Evolutionary conservation across 352 stramenopile genomes (phyloP).

Genomic region (Phytophthora melonis): DNA sequence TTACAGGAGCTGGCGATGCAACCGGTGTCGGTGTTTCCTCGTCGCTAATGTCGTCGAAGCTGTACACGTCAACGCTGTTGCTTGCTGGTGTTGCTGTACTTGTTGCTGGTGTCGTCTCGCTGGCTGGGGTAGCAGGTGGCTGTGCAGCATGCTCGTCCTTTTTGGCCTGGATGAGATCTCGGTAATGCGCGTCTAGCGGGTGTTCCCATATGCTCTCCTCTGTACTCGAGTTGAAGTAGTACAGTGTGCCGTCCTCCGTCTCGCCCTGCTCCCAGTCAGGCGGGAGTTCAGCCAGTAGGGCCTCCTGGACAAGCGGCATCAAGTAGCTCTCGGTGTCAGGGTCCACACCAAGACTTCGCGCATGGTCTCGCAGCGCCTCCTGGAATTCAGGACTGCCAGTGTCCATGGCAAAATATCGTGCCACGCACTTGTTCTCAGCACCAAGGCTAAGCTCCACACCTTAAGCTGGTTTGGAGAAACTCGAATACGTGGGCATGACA

Average conservation of each 20-base stretch:
- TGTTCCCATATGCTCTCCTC: constrained; percentile 78
- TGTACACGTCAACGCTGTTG: constrained; percentile 57
- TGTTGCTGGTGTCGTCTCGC: not conserved
- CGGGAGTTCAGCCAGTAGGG: constrained; percentile 60
- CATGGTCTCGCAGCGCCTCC: constrained; percentile 65
- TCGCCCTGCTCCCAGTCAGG: constrained; percentile 69
- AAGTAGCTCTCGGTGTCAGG: constrained; percentile 53
- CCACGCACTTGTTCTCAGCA: not conserved
- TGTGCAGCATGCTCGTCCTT: constrained; percentile 43
- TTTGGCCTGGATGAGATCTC: constrained; percentile 55
- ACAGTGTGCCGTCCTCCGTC: constrained; percentile 74
- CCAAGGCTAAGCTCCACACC: not conserved
- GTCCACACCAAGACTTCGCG: constrained; percentile 68
- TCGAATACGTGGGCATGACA: too few relatives aligned
- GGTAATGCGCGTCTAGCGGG: constrained; percentile 66
- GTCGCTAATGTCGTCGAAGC: constrained; percentile 57
- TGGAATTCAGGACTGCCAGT: constrained; percentile 63
- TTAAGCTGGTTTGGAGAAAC: too few relatives aligned
- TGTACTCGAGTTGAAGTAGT: constrained; percentile 69
- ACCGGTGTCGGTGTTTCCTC: constrained; percentile 32
- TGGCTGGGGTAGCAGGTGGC: not conserved
- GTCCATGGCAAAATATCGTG: constrained; percentile 38
- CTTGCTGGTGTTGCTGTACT: constrained; percentile 4
- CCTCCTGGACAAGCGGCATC: constrained; percentile 62
- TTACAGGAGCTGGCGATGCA: constrained; percentile 4